These are phyloP conservation scores for Dichotomocladium elegans DNA, from an alignment of 371 early-diverging fungal species.

Conservation along the genomic window DNA sequence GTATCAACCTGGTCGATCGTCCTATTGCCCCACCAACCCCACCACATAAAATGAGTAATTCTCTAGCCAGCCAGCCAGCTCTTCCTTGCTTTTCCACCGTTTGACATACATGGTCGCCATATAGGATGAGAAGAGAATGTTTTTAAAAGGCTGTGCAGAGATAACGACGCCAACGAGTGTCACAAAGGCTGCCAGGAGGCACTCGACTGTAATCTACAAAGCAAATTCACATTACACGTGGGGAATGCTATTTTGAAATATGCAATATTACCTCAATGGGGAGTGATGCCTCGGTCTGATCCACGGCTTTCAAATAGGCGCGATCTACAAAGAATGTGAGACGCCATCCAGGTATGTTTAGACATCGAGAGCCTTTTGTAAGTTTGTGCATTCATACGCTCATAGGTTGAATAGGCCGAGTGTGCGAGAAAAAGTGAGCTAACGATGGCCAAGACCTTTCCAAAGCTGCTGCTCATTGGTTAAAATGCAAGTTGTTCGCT, in stretches of 20 bases:
- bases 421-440: constrained; percentile 57
- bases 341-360: neutral
- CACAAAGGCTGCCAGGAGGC: constrained; percentile 33
- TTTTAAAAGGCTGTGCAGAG: constrained; percentile 57
- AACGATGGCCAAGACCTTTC: constrained; percentile 47
- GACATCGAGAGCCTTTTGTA: neutral
- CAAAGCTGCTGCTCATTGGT: constrained; percentile 34
- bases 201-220: constrained; percentile 34
- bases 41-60: neutral
- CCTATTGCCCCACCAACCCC: constrained; percentile 27
- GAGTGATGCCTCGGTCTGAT: constrained; percentile 44
- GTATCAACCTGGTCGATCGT: constrained; percentile 64
- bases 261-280: constrained; percentile 53
- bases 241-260: neutral
- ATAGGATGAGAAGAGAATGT: constrained; percentile 57
- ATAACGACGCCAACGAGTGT: constrained; percentile 37
- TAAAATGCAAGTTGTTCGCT: too few species aligned
- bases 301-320: constrained; percentile 64
- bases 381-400: constrained; percentile 43
- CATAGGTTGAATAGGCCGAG: constrained; percentile 68
- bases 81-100: neutral
- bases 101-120: constrained; percentile 59
- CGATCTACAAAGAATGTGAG: constrained; percentile 54
- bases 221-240: neutral
- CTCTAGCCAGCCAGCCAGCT: neutral